Evolutionary conservation across 164 flowering plant species (phyloP).

Genomic region (Nelumbo lutea): DNA sequence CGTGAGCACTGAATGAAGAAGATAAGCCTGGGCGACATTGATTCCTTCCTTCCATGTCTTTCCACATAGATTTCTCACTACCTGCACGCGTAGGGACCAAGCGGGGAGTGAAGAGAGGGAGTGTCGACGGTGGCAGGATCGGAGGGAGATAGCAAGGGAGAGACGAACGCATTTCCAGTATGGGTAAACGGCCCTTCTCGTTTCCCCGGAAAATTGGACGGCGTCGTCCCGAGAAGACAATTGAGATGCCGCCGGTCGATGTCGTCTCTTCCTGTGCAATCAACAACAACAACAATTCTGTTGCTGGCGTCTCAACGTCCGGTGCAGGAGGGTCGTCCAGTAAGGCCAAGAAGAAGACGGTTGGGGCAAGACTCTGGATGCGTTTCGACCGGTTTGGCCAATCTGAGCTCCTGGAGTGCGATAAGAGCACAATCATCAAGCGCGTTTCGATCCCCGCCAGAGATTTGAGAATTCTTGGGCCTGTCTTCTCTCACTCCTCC

Average conservation of each 20-base stretch:
- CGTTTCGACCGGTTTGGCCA: conserved; percentile 58
- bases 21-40: too few relatives aligned
- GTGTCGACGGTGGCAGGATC: not conserved
- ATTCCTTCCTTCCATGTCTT: too few relatives aligned
- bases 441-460: conserved; percentile 78
- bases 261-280: not conserved
- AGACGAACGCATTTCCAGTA: not conserved
- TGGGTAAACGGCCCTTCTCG: conserved; percentile 12
- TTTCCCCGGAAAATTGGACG: conserved; percentile 10
- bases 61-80: not conserved
- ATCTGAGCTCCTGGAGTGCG: conserved; percentile 79
- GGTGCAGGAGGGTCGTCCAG: not conserved
- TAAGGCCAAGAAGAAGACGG: conserved; percentile 77
- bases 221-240: conserved; percentile 13
- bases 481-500: conserved; percentile 91
- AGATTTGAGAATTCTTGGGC: conserved; percentile 95
- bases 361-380: conserved; percentile 82
- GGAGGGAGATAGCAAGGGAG: not conserved
- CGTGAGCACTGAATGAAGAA: too few relatives aligned
- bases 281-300: not conserved
- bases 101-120: not conserved
- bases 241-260: conserved; percentile 15
- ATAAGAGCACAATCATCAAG: conserved; percentile 61
- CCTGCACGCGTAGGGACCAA: not conserved
- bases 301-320: not conserved